These are phyloP conservation scores for Colletotrichum kahawae DNA, from an alignment of 2,329 filamentous ascomycete species.

Conservation along the genomic window DNA sequence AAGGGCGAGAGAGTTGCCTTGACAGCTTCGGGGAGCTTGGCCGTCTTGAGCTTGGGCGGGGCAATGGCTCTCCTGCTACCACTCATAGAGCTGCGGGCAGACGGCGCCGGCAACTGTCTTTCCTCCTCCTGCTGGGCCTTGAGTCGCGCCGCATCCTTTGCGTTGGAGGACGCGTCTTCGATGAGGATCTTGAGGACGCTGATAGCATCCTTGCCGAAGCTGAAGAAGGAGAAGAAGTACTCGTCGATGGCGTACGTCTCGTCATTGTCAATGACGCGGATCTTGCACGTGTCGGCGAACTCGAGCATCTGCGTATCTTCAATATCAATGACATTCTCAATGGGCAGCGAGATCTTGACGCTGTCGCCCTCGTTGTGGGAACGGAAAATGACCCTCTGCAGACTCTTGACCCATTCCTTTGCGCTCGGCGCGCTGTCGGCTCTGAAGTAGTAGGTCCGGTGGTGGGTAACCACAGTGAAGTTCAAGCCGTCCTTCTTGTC, in stretches of 20 bases:
- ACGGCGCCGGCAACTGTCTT: neutral
- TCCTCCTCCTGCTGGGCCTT: conserved; percentile 4
- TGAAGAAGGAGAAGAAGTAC: conserved; percentile 98
- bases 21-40: conserved; percentile 59
- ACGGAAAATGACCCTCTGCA: conserved; percentile 94
- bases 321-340: conserved; percentile 88
- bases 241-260: conserved; percentile 96
- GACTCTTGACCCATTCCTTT: conserved; percentile 93
- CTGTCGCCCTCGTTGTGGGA: conserved; percentile 97
- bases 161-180: conserved; percentile 60
- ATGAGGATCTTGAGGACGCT: conserved; percentile 76
- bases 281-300: conserved; percentile 91
- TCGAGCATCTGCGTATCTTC: conserved; percentile 91
- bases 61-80: conserved; percentile 10
- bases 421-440: conserved; percentile 88
- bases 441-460: conserved; percentile 84
- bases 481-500: conserved; percentile 79
- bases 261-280: conserved; percentile 90
- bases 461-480: conserved; percentile 82
- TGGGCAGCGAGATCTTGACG: conserved; percentile 92
- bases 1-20: conserved; percentile 64
- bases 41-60: conserved; percentile 38
- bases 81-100: conserved; percentile 23
- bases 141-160: neutral
- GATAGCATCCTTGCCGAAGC: conserved; percentile 81